Evolutionary conservation across 2,329 filamentous ascomycete genomes (phyloP).

Genomic region (Dothidotthia symphoricarpi): DNA sequence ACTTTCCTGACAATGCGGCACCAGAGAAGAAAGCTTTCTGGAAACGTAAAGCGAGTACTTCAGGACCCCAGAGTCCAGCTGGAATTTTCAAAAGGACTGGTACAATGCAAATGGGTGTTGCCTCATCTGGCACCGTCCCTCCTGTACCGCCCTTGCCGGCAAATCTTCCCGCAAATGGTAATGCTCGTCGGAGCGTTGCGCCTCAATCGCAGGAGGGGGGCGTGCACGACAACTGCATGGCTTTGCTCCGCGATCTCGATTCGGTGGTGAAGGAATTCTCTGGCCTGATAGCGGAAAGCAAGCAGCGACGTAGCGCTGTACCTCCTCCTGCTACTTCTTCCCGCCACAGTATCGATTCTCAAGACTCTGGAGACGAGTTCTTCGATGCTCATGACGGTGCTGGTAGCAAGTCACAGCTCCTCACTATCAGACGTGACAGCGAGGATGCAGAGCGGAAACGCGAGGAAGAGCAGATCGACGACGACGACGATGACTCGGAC

Average conservation of each 20-base stretch:
- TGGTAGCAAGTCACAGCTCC: constrained; percentile 57
- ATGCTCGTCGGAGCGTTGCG: constrained; percentile 23
- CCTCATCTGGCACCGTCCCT: constrained; percentile 41
- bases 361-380: constrained; percentile 76
- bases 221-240: constrained; percentile 78
- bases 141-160: constrained; percentile 39
- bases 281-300: constrained; percentile 71
- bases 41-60: constrained; percentile 76
- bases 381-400: constrained; percentile 77
- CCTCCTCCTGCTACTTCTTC: constrained; percentile 46
- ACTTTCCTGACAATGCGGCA: constrained; percentile 48
- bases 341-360: constrained; percentile 74
- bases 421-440: constrained; percentile 70
- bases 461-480: constrained; percentile 30
- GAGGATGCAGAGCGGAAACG: constrained; percentile 52
- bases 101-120: constrained; percentile 55
- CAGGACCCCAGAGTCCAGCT: constrained; percentile 43
- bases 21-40: constrained; percentile 75
- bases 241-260: constrained; percentile 81
- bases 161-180: constrained; percentile 27
- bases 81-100: constrained; percentile 50
- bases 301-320: constrained; percentile 64
- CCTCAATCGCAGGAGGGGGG: constrained; percentile 58
- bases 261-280: constrained; percentile 80
- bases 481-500: constrained; percentile 46